A percentile compares a stretch with the other conserved stretches of the same genome.
These are phyloP conservation scores for Thielaviopsis euricoi DNA, from an alignment of 2,329 filamentous ascomycete species.

Conservation along the genomic window DNA sequence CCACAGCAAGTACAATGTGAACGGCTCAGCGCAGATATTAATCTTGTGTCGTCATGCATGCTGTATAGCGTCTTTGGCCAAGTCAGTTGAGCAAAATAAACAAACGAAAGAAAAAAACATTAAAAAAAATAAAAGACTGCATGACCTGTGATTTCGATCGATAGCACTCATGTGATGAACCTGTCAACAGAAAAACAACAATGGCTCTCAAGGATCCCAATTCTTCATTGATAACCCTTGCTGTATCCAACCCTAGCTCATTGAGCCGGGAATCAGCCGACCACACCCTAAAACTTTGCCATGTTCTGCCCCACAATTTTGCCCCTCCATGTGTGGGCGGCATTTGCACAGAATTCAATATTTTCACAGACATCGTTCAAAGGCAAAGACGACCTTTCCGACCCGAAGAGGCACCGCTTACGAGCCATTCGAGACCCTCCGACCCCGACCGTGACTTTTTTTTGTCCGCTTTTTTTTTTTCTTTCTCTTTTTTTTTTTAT, in stretches of 20 bases:
- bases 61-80: background rate
- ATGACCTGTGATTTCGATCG: too few relatives aligned
- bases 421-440: slow-evolving; percentile 7
- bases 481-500: background rate
- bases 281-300: slow-evolving; percentile 11
- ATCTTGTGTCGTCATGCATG: too few relatives aligned
- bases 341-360: slow-evolving; percentile 11
- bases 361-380: slow-evolving; percentile 6
- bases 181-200: too few relatives aligned
- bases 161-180: too few relatives aligned
- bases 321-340: slow-evolving; percentile 10
- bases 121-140: too few relatives aligned
- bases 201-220: background rate
- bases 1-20: background rate
- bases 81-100: too few relatives aligned
- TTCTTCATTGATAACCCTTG: background rate
- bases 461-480: background rate
- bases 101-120: too few relatives aligned
- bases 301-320: slow-evolving; percentile 8
- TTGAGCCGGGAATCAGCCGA: slow-evolving; percentile 6
- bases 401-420: background rate
- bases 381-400: background rate
- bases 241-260: background rate
- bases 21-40: too few relatives aligned
- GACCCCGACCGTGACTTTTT: background rate